These are phyloP conservation scores for Cicer chorassanicum DNA, from an alignment of 306 rosid genomes.

Conservation along the genomic window DNA sequence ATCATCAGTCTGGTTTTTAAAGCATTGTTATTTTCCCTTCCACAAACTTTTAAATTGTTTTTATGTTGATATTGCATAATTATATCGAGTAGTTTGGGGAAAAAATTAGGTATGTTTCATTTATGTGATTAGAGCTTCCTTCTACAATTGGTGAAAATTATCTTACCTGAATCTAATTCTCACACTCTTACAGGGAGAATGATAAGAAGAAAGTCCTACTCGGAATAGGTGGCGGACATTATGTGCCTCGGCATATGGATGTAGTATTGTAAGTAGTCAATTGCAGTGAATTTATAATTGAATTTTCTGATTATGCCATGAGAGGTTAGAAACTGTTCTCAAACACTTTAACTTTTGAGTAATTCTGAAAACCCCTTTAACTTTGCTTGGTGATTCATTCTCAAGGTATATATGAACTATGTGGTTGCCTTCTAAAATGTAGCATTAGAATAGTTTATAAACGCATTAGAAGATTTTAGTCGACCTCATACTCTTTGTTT, in stretches of 20 bases:
- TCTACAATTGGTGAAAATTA: constrained; percentile 9
- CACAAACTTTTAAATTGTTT: constrained; percentile 2
- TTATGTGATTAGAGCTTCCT: constrained; percentile 12
- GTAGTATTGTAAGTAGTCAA: constrained; percentile 65
- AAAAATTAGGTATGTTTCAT: constrained; percentile 21
- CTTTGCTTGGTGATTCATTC: neutral
- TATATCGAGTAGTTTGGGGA: neutral
- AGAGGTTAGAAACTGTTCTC: neutral
- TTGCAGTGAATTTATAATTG: constrained; percentile 22
- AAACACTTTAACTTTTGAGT: constrained; percentile 13
- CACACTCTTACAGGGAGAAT: constrained; percentile 62
- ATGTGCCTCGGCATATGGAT: constrained; percentile 93
- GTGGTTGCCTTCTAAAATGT: constrained; percentile 7
- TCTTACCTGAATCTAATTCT: constrained; percentile 30
- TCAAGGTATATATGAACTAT: neutral
- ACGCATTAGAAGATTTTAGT: too few relatives aligned
- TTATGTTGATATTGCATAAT: constrained; percentile 16
- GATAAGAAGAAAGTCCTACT: constrained; percentile 77
- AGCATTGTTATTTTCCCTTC: neutral
- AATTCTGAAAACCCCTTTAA: neutral
- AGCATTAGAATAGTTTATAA: neutral
- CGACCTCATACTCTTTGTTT: too few relatives aligned
- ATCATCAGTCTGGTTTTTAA: too few relatives aligned
- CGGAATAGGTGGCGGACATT: constrained; percentile 97
- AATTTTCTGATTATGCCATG: constrained; percentile 33